Evolutionary conservation across 805 yeast genomes (phyloP), one percentile per base, ranked within the genome.

Genomic region (Saccharomycodes ludwigii): DNA sequence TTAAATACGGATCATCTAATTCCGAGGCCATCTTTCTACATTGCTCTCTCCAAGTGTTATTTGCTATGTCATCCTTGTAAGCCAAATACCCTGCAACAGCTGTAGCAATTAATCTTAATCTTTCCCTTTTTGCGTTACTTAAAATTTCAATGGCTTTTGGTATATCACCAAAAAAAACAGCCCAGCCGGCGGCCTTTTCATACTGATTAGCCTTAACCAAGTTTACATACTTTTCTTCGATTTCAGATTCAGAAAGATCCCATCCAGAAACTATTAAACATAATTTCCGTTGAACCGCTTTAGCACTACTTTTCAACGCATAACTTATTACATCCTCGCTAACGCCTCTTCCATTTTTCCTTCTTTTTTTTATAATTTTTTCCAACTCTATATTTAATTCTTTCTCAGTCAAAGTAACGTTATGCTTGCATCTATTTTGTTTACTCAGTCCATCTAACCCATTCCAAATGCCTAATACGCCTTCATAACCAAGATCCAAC

Each of bases 151-250:
- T 80, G 0, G 96, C 94, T 30, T 74, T 66, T 3, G 71, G 66
- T 3, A 88, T 80, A 51, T 85, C 82, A 5, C 94, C 95, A 49
- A 83, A 88, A 53, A 88, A 88, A 0, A 85, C 86, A 0, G 96
- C 96, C 94, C 95, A 83, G 0, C 94, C 97, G 1, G 96, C 98
- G 1, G 98, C 97, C 48, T 88, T 76, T 39, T 85, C 94, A 39
- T 68, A 69, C 37, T 71, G 68, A 0, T 80, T 85, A 11, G 59
- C 52, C 0, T 58, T 53, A 15, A 76, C 71, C 24, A 88, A 61
- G 24, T 63, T 61, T 15, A 58, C 56, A 24, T 81, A 65, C 39
- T 77, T 74, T 24, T 68, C 73, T 41, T 85, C 94, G 39, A 84
- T 66, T 48, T 83, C 94, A 17, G 69, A 59, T 12, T 71, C 68